These are phyloP conservation scores for Fonsecaea pugnacius DNA, from an alignment of 2,329 filamentous ascomycete species.

Conservation along the genomic window DNA sequence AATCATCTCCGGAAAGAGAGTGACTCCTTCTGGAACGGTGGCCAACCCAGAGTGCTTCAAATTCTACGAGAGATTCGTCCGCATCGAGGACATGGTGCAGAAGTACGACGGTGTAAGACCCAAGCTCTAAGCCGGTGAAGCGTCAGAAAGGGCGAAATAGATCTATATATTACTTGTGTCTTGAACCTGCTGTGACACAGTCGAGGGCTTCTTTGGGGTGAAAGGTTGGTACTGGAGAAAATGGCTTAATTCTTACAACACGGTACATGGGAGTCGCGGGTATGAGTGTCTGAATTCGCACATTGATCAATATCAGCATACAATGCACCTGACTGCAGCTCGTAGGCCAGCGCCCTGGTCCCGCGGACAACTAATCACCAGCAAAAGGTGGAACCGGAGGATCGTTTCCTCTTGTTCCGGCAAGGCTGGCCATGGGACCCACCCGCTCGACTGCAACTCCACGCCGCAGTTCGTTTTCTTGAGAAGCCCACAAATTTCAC, in stretches of 20 bases:
- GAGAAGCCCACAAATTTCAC: not conserved
- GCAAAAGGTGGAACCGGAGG: not conserved
- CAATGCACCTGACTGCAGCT: conserved; percentile 1
- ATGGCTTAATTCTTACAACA: not conserved
- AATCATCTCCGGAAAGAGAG: not conserved
- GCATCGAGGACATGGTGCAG: not conserved
- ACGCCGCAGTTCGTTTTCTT: too few species aligned
- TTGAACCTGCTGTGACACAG: not conserved
- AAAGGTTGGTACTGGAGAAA: not conserved
- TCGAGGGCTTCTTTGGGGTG: not conserved
- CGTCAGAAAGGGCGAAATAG: not conserved
- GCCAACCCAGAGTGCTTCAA: conserved; percentile 8
- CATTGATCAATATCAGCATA: not conserved
- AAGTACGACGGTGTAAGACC: not conserved
- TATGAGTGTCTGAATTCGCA: not conserved
- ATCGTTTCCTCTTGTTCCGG: conserved; percentile 6
- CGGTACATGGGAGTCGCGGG: not conserved
- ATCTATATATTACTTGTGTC: conserved; percentile 7
- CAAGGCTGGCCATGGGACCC: not conserved
- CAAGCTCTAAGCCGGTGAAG: not conserved
- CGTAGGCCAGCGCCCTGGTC: conserved; percentile 2
- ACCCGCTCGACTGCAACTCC: not conserved
- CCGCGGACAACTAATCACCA: conserved; percentile 6
- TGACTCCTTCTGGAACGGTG: conserved; percentile 7
- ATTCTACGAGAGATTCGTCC: conserved; percentile 6